Conservation (phyloP, 139 green algal species). For the Chlorella sorokiniana region DNA sequence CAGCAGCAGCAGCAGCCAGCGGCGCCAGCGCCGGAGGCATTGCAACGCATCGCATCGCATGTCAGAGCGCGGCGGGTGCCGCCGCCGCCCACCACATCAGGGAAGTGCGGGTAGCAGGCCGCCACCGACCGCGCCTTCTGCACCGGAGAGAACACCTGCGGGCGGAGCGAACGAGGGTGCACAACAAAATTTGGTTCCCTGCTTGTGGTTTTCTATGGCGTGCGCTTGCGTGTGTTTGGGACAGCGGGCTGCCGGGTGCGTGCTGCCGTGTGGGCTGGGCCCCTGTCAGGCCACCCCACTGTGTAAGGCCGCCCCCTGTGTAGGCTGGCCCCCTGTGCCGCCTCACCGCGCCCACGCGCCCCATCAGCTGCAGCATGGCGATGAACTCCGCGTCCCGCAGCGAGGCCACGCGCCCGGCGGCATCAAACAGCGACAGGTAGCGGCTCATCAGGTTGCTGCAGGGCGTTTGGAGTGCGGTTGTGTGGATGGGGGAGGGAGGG, state of each 20-base stretch:
- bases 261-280: no score
- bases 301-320: neutral
- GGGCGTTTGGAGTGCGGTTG: neutral
- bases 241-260: no score
- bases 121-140: constrained; percentile 19
- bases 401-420: neutral
- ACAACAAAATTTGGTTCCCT: neutral
- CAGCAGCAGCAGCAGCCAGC: neutral
- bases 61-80: neutral
- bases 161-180: neutral
- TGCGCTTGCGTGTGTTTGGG: no score
- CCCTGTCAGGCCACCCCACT: no score
- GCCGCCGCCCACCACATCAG: neutral
- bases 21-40: neutral
- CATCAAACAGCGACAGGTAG: constrained; percentile 31
- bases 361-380: constrained; percentile 33
- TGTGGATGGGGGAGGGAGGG: neutral
- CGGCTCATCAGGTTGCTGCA: constrained; percentile 7
- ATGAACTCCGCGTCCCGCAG: constrained; percentile 26
- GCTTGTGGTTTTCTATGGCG: no score
- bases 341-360: constrained; percentile 13
- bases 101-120: constrained; percentile 24
- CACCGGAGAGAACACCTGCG: neutral
- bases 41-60: neutral
- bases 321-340: no score